Evolutionary conservation across 2,329 filamentous ascomycete species (phyloP), one percentile per base, ranked within the genome.

Genomic region (Stemphylium vesicarium): DNA sequence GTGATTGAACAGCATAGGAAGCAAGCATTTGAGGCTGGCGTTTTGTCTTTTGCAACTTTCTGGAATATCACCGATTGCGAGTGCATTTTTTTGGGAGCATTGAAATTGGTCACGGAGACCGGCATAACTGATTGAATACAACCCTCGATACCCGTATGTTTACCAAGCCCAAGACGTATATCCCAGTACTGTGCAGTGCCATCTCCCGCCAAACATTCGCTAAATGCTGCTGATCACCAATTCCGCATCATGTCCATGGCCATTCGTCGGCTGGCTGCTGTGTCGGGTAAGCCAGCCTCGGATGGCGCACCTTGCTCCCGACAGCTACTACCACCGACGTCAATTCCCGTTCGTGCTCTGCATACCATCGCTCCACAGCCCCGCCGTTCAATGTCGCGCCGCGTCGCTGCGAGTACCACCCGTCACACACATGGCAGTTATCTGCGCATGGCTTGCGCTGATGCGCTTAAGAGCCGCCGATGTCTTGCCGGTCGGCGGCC

Each of bases 1-100:
- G 75, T 45, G 72, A 75, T 50, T 74, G 54, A 65, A 33, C 41
- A 18, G 31, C 22, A 22, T 45, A 2, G 2, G 9, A n/a, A 24
- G 29, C 26, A 29, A 42, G 35, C 22, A 54, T 46, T 29, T 29
- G 26, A 29, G 26, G 8, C 26, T 15, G 53, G 46, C 38, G 51
- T 56, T 60, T 35, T 33, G 44, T 36, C 10, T 10, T 36, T 33
- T 54, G 26, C 26, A 10, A 29, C 9, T 40, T 37, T 47, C 44
- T 48, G 48, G 49, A 44, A 49, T 40, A 49, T 18, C 38, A 15
- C 15, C 18, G 31, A 22, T 39, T 44, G 29, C 39, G 16, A 29
- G 38, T 39, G 45, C 46, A 37, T 44, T 31, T 18, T 20, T 50
- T n/a, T 33, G 43, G 8, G 36, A 48, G 51, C 39, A 54, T 54